phyloP scores from a whole-genome alignment of 1,284 basidiomycete genomes.

The Tylopilus orsonianus region DNA sequence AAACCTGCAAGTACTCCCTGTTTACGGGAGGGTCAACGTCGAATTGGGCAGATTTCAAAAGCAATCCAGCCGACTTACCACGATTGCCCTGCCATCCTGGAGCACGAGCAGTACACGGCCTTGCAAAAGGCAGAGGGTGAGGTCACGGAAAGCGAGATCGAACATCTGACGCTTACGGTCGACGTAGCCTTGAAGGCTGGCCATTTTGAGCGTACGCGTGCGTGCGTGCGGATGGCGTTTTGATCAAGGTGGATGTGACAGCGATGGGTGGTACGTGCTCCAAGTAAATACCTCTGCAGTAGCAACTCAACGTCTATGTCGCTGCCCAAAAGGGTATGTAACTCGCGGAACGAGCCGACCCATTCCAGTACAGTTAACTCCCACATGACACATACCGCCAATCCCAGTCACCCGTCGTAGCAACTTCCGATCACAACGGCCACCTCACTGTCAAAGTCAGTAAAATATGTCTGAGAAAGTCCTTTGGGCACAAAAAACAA shows the following conservation, averaged over 20 bases:
- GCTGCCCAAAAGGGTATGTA: too few species aligned
- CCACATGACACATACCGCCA: too few species aligned
- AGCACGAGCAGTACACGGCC: conserved; percentile 83
- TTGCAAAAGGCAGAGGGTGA: conserved; percentile 11
- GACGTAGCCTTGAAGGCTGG: conserved; percentile 83
- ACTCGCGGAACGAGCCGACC: too few species aligned
- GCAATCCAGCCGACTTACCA: conserved; percentile 42
- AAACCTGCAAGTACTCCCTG: conserved; percentile 88
- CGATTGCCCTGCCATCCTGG: conserved; percentile 88
- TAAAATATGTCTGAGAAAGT: too few species aligned
- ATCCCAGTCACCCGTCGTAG: too few species aligned
- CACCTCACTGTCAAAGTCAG: too few species aligned
- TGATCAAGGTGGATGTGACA: not conserved
- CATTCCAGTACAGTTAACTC: too few species aligned
- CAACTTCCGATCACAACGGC: too few species aligned
- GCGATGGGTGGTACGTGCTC: not conserved
- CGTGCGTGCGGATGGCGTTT: conserved; percentile 9
- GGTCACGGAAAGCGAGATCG: conserved; percentile 5
- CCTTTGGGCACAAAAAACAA: too few species aligned
- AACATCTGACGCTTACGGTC: conserved; percentile 54
- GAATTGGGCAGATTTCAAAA: conserved; percentile 13
- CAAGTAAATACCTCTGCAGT: not conserved
- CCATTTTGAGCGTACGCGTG: conserved; percentile 47
- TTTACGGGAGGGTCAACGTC: not conserved
- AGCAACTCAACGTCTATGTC: too few species aligned